Percentiles rank a stretch among this genome's conserved stretches.
These are phyloP conservation scores for Rhizopus sp. DNA, from an alignment of 371 early-diverging fungal species.

Conservation along the genomic window DNA sequence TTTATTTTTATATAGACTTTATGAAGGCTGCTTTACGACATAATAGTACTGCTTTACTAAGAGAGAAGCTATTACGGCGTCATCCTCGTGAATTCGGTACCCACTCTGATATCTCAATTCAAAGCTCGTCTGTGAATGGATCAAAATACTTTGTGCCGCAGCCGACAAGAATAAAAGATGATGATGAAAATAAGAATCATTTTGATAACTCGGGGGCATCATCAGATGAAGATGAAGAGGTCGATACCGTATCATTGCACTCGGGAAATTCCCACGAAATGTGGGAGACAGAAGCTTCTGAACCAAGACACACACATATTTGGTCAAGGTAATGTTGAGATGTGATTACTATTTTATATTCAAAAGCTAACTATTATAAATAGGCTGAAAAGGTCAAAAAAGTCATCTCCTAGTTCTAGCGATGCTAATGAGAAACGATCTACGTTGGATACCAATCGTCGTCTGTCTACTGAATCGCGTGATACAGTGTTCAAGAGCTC, in stretches of 20 bases:
- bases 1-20: conserved; percentile 30
- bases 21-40: conserved; percentile 47
- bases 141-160: background rate
- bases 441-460: background rate
- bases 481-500: background rate
- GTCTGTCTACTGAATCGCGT: background rate
- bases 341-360: background rate
- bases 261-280: conserved; percentile 20
- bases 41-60: conserved; percentile 48
- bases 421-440: background rate
- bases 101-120: background rate
- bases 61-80: conserved; percentile 48
- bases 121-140: background rate
- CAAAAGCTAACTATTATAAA: background rate
- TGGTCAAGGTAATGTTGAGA: conserved; percentile 19
- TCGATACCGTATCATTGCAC: conserved; percentile 21
- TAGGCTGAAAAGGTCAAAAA: conserved; percentile 19
- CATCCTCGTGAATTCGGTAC: conserved; percentile 26
- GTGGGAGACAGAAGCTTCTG: conserved; percentile 7
- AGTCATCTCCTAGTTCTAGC: background rate
- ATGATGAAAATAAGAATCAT: background rate
- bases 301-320: conserved; percentile 5
- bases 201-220: conserved; percentile 13
- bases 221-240: conserved; percentile 8
- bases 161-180: background rate